These are phyloP conservation scores for Backusella morwellensis DNA, from an alignment of 192 early-diverging fungal genomes.

Conservation along the genomic window DNA sequence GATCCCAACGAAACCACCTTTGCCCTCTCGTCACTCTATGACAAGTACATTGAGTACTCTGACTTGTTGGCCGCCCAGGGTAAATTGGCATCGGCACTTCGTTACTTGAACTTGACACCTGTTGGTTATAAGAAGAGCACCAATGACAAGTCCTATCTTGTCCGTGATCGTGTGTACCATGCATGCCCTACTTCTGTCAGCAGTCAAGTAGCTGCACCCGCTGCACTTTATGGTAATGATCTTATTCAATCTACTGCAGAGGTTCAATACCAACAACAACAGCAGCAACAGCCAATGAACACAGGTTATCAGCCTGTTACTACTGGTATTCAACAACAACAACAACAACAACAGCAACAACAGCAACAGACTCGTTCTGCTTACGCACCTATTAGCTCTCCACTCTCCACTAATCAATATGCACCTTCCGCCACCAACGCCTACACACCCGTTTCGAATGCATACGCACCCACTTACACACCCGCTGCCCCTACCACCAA, in stretches of 20 bases:
- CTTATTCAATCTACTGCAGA: slow-evolving; percentile 26
- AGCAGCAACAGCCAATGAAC: not conserved
- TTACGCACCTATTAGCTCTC: not conserved
- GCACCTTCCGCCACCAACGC: slow-evolving; percentile 23
- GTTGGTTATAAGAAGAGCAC: slow-evolving; percentile 51
- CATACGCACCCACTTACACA: slow-evolving; percentile 25
- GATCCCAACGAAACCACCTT: slow-evolving; percentile 30
- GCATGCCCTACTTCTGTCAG: slow-evolving; percentile 17
- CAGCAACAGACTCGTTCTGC: not conserved
- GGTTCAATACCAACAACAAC: not conserved
- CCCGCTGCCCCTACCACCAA: slow-evolving; percentile 10
- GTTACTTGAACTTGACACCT: slow-evolving; percentile 79
- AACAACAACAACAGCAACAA: not conserved
- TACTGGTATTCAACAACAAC: not conserved
- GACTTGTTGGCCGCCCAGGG: slow-evolving; percentile 75
- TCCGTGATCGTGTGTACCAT: slow-evolving; percentile 72
- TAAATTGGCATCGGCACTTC: slow-evolving; percentile 67
- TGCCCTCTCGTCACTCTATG: slow-evolving; percentile 61
- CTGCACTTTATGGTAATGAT: slow-evolving; percentile 12
- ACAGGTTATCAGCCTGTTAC: not conserved
- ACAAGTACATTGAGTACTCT: slow-evolving; percentile 88
- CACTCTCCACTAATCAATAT: slow-evolving; percentile 36
- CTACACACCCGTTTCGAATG: not conserved
- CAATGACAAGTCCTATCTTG: slow-evolving; percentile 54
- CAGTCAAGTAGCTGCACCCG: not conserved